phyloP scores from a whole-genome alignment of 1,139 yeast species.

The Protomyces inundatus region DNA sequence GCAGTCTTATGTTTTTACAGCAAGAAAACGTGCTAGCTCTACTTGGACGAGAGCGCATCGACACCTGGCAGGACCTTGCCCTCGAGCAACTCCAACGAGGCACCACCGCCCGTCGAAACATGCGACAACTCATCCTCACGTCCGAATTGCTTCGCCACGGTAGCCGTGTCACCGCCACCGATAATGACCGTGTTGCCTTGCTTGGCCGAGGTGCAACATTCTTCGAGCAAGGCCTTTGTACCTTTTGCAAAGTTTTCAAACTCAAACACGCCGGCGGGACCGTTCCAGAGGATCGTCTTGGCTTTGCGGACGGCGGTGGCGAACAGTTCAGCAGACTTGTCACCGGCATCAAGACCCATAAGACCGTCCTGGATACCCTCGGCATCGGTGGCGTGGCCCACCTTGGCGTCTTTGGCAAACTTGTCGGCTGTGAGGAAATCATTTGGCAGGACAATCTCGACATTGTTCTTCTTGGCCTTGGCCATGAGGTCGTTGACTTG shows the following conservation, averaged over 20 bases:
- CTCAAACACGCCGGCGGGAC: constrained; percentile 99
- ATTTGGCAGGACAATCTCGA: constrained; percentile 83
- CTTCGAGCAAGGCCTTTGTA: constrained; percentile 82
- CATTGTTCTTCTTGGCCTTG: constrained; percentile 91
- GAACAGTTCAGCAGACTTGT: constrained; percentile 72
- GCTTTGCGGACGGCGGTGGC: constrained; percentile 77
- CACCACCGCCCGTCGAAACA: constrained; percentile 99
- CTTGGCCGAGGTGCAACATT: constrained; percentile 76
- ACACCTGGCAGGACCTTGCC: constrained; percentile 98
- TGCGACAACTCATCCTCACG: constrained; percentile 91
- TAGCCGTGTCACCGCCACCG: constrained; percentile 99
- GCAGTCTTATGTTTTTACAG: no score
- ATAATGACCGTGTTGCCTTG: constrained; percentile 79
- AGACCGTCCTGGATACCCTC: constrained; percentile 88
- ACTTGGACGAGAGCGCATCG: constrained; percentile 72
- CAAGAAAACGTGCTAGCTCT: neutral
- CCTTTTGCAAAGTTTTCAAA: constrained; percentile 84
- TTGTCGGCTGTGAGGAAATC: constrained; percentile 93
- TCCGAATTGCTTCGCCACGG: constrained; percentile 96
- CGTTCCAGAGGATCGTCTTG: constrained; percentile 97
- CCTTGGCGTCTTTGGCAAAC: constrained; percentile 82
- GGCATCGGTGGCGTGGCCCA: constrained; percentile 72
- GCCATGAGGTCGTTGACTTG: constrained; percentile 81
- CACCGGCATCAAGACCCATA: constrained; percentile 95
- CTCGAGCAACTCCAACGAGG: constrained; percentile 92